Conservation (phyloP, 306 rosid genomes). For the Fragaria nilgerrensis region DNA sequence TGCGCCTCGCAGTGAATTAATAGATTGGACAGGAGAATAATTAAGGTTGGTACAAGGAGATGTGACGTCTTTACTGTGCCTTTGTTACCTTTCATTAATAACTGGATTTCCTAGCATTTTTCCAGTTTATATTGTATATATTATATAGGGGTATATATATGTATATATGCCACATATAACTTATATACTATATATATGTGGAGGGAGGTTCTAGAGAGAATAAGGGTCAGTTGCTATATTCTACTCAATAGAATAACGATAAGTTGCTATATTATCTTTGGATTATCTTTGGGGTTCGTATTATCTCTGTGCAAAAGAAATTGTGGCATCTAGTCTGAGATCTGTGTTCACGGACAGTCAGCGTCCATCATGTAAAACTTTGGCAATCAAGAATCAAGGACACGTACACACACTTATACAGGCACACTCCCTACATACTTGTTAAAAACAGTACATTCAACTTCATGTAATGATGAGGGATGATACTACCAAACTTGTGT, state of each 20-base stretch:
- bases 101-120: conserved; percentile 2
- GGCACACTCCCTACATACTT: not conserved
- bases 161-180: not conserved
- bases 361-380: not conserved
- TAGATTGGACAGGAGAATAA: conserved; percentile 89
- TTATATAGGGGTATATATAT: not conserved
- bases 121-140: not conserved
- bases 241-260: too few relatives aligned
- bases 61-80: conserved; percentile 19
- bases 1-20: conserved; percentile 68
- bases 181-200: not conserved
- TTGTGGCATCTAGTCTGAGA: not conserved
- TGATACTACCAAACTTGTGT: not conserved
- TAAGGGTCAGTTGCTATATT: not conserved
- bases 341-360: not conserved
- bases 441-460: not conserved
- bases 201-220: not conserved
- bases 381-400: not conserved
- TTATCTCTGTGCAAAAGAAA: not conserved
- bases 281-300: not conserved
- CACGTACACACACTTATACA: not conserved
- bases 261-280: not conserved
- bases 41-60: conserved; percentile 39
- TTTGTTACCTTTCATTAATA: not conserved
- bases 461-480: not conserved